Evolutionary conservation across 2,329 filamentous ascomycete species (phyloP).

Genomic region (Epichloe gansuensis): DNA sequence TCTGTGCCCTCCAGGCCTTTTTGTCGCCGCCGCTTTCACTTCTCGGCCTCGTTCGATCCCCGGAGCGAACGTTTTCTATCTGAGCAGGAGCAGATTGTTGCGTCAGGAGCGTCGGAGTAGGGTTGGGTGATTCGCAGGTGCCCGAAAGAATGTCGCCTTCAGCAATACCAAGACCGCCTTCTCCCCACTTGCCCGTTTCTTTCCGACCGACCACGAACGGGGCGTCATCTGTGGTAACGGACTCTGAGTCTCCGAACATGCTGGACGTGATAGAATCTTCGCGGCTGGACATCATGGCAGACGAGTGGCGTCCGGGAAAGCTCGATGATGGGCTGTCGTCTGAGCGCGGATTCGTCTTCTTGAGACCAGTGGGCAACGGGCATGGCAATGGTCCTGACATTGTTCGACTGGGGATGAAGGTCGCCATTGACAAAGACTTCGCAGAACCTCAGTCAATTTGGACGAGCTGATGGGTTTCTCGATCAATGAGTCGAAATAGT

Average conservation of each 20-base stretch:
- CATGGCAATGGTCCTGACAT: constrained; percentile 38
- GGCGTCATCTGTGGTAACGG: constrained; percentile 64
- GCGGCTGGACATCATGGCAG: constrained; percentile 69
- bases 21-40: constrained; percentile 64
- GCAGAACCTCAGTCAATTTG: constrained; percentile 80
- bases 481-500: constrained; percentile 90
- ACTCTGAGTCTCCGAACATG: constrained; percentile 77
- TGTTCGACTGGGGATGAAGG: constrained; percentile 44
- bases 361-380: constrained; percentile 50
- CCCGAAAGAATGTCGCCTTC: constrained; percentile 39
- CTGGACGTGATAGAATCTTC: constrained; percentile 84
- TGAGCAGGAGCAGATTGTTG: constrained; percentile 54
- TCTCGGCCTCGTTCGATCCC: constrained; percentile 63
- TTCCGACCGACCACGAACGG: constrained; percentile 65
- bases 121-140: constrained; percentile 24
- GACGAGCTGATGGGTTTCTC: constrained; percentile 93
- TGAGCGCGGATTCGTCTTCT: constrained; percentile 47
- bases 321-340: constrained; percentile 80
- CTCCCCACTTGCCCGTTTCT: constrained; percentile 65
- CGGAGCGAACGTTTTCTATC: constrained; percentile 48
- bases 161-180: constrained; percentile 67
- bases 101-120: constrained; percentile 42
- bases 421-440: constrained; percentile 87
- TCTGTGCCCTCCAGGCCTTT: constrained; percentile 61
- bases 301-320: constrained; percentile 57